Evolutionary conservation across 2,329 filamentous ascomycete species (phyloP).

Genomic region (Penicillium sp.): DNA sequence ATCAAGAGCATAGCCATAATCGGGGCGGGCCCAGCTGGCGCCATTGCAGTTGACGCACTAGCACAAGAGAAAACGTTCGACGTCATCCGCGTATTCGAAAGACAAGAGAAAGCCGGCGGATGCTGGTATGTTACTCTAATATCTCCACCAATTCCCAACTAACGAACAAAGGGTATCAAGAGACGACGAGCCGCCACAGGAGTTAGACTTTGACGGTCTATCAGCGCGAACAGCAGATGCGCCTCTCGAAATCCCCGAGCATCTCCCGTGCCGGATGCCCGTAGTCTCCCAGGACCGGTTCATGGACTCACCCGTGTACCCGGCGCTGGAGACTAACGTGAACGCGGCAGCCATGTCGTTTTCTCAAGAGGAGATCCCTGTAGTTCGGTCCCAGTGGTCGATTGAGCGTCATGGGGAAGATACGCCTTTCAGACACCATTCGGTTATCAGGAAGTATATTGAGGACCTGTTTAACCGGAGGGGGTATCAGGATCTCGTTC

Average conservation of each 20-base stretch:
- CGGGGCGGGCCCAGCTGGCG: slow-evolving; percentile 59
- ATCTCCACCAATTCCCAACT: not conserved
- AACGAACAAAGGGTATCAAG: slow-evolving; percentile 27
- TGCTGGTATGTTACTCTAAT: slow-evolving; percentile 52
- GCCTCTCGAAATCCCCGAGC: slow-evolving; percentile 46
- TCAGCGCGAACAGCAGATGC: slow-evolving; percentile 51
- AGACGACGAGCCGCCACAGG: slow-evolving; percentile 35
- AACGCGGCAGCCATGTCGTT: slow-evolving; percentile 59
- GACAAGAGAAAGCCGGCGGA: slow-evolving; percentile 57
- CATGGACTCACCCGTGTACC: slow-evolving; percentile 59
- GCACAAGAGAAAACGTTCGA: slow-evolving; percentile 59
- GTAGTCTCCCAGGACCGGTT: slow-evolving; percentile 49
- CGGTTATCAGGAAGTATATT: slow-evolving; percentile 56
- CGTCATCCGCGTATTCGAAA: slow-evolving; percentile 60
- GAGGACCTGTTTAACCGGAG: slow-evolving; percentile 53
- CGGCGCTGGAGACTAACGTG: slow-evolving; percentile 65
- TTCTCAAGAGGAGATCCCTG: slow-evolving; percentile 54
- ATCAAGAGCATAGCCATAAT: slow-evolving; percentile 55
- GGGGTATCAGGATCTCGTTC: slow-evolving; percentile 49
- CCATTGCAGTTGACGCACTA: slow-evolving; percentile 60
- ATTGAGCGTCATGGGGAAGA: slow-evolving; percentile 52
- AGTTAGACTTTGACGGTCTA: slow-evolving; percentile 48
- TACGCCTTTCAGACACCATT: slow-evolving; percentile 62
- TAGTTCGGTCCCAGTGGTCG: slow-evolving; percentile 39
- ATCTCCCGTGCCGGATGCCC: slow-evolving; percentile 48